Percentiles rank a stretch among this genome's conserved stretches.
Conservation (phyloP, 1,284 basidiomycete species). For the Puccinia coronata region DNA sequence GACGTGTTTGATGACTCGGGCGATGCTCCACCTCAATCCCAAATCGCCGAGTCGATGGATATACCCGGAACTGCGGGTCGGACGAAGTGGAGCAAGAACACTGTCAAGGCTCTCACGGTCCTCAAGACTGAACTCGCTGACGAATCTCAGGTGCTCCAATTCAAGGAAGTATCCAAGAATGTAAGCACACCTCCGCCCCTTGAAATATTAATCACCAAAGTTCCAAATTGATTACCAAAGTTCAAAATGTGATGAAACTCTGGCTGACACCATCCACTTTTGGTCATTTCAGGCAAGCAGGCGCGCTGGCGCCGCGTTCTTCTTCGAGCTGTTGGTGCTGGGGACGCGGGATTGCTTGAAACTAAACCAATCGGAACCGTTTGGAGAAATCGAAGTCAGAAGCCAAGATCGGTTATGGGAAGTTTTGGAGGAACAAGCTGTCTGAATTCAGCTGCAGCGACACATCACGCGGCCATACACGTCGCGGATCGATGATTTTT, state of each 20-base stretch:
- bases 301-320: constrained; percentile 22
- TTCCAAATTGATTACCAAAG: too few species aligned
- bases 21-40: constrained; percentile 15
- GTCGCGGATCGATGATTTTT: neutral
- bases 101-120: constrained; percentile 33
- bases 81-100: constrained; percentile 42
- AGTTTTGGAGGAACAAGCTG: constrained; percentile 38
- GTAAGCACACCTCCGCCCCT: neutral
- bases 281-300: constrained; percentile 12
- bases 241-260: neutral
- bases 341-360: constrained; percentile 35
- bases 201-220: neutral
- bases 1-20: constrained; percentile 37
- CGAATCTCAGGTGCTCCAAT: constrained; percentile 14
- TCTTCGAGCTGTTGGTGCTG: constrained; percentile 40
- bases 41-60: constrained; percentile 10
- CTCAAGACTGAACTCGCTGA: constrained; percentile 29
- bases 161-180: constrained; percentile 36
- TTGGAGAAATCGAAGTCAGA: constrained; percentile 54
- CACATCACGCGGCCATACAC: neutral
- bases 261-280: neutral
- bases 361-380: constrained; percentile 18
- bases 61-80: neutral
- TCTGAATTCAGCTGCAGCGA: neutral
- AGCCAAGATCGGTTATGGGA: constrained; percentile 74